Percentiles rank a stretch among this genome's conserved stretches.
These are phyloP conservation scores for Ophiocordyceps camponoti-leonardi DNA, from an alignment of 2,329 filamentous ascomycete genomes.

Conservation along the genomic window DNA sequence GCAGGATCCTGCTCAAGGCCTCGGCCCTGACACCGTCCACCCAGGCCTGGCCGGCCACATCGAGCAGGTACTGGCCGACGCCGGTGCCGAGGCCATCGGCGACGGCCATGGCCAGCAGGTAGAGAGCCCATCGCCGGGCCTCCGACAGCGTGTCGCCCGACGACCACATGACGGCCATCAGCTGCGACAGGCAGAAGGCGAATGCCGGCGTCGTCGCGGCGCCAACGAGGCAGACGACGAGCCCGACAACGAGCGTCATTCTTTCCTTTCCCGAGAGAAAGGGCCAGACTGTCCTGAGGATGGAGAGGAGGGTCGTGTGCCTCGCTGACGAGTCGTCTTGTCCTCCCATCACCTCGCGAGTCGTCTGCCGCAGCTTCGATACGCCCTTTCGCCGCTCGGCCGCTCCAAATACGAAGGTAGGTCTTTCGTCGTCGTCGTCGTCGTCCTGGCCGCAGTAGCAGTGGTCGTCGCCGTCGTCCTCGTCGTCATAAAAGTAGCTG, in stretches of 20 bases:
- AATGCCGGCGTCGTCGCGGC: slow-evolving; percentile 58
- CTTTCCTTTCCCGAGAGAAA: slow-evolving; percentile 34
- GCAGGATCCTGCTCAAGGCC: slow-evolving; percentile 52
- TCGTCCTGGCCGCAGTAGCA: not conserved
- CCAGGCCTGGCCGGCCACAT: slow-evolving; percentile 60
- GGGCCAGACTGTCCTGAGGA: slow-evolving; percentile 46
- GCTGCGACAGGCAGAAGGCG: slow-evolving; percentile 55
- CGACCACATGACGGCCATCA: slow-evolving; percentile 54
- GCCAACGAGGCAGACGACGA: slow-evolving; percentile 44
- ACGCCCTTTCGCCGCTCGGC: slow-evolving; percentile 14
- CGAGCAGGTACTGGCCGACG: slow-evolving; percentile 52
- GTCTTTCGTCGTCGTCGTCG: not conserved
- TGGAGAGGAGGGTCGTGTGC: not conserved
- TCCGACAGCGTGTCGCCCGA: slow-evolving; percentile 25
- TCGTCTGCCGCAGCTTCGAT: slow-evolving; percentile 3
- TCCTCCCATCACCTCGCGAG: not conserved
- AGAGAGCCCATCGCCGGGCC: slow-evolving; percentile 50
- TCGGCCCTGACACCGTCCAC: slow-evolving; percentile 51
- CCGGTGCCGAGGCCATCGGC: slow-evolving; percentile 50
- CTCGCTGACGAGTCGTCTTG: not conserved
- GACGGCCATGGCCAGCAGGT: slow-evolving; percentile 50
- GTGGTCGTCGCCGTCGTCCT: not conserved
- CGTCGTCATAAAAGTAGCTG: no score
- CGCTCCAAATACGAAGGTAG: slow-evolving; percentile 7
- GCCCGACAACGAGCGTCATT: slow-evolving; percentile 37